Percentiles rank a stretch among this genome's conserved stretches.
These are phyloP conservation scores for Tilletiopsis washingtonensis DNA, from an alignment of 1,284 basidiomycete species.

Conservation along the genomic window DNA sequence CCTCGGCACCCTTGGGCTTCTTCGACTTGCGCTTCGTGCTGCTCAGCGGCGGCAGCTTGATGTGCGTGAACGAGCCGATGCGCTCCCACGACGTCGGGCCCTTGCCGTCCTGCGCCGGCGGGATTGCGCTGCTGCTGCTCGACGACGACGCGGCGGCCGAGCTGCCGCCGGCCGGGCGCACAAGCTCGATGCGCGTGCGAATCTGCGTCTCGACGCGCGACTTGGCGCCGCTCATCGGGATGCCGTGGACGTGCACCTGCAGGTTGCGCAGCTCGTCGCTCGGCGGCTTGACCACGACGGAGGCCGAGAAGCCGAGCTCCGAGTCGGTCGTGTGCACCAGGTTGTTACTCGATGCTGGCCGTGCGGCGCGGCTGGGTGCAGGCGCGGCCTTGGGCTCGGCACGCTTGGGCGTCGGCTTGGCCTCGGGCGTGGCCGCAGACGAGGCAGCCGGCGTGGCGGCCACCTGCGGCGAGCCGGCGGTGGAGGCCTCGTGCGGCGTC, in stretches of 20 bases:
- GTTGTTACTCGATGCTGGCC: not conserved
- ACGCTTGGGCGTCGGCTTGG: no score
- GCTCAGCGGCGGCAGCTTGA: constrained; percentile 45
- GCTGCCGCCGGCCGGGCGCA: constrained; percentile 14
- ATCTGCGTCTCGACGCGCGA: constrained; percentile 78
- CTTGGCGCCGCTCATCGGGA: constrained; percentile 77
- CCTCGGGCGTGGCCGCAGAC: no score
- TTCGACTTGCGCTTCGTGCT: constrained; percentile 56
- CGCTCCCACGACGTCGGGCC: constrained; percentile 36
- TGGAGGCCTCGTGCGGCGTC: not conserved
- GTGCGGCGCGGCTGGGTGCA: not conserved
- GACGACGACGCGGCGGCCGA: constrained; percentile 7
- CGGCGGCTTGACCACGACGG: constrained; percentile 25
- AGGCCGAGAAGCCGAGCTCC: constrained; percentile 31
- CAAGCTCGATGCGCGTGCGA: constrained; percentile 42
- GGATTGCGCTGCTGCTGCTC: constrained; percentile 8
- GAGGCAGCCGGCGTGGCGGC: not conserved
- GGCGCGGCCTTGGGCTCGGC: not conserved
- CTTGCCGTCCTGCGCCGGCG: constrained; percentile 2
- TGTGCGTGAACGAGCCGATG: constrained; percentile 42
- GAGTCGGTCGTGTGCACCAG: constrained; percentile 26
- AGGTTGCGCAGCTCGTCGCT: constrained; percentile 25
- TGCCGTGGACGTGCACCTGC: constrained; percentile 62
- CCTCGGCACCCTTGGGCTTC: constrained; percentile 56
- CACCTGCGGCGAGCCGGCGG: not conserved